Evolutionary conservation across 768 basidiomycete genomes (phyloP).

Genomic region (Lyophyllum shimeji): DNA sequence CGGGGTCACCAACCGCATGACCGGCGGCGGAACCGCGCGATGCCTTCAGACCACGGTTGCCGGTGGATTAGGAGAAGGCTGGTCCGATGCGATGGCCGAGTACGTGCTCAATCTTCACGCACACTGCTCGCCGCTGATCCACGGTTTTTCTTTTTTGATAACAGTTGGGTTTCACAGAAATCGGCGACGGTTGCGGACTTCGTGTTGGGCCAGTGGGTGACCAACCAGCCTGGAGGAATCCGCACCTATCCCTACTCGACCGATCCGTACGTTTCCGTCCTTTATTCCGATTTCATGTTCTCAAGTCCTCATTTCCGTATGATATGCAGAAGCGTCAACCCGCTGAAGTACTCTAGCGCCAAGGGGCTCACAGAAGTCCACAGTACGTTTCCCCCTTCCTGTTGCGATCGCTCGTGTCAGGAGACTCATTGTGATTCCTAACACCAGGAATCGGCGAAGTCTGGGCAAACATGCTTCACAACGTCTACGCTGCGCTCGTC

Average conservation of each 20-base stretch:
- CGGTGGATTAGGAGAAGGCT: constrained; percentile 65
- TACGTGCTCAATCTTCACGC: constrained; percentile 8
- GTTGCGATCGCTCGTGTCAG: too few relatives aligned
- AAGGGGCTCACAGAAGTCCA: constrained; percentile 34
- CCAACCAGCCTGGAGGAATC: constrained; percentile 40
- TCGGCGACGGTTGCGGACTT: constrained; percentile 29
- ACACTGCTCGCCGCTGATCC: too few relatives aligned
- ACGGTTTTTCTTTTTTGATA: too few relatives aligned
- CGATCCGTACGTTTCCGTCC: constrained; percentile 25
- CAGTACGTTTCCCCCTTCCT: too few relatives aligned
- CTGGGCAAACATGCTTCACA: constrained; percentile 33
- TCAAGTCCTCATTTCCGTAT: constrained; percentile 16
- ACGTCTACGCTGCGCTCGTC: constrained; percentile 39
- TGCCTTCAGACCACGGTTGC: constrained; percentile 65
- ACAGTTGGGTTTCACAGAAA: constrained; percentile 20
- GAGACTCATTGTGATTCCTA: neutral
- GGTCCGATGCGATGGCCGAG: constrained; percentile 51
- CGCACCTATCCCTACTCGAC: constrained; percentile 49
- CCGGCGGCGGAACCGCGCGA: constrained; percentile 53
- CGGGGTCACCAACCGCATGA: constrained; percentile 45
- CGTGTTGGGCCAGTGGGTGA: constrained; percentile 30
- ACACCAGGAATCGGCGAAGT: constrained; percentile 45
- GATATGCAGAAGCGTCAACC: constrained; percentile 28
- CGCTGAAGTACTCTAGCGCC: constrained; percentile 33
- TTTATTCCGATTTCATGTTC: neutral